Conservation (phyloP, 2,329 filamentous ascomycete species). For the Clarireedia paspali region DNA sequence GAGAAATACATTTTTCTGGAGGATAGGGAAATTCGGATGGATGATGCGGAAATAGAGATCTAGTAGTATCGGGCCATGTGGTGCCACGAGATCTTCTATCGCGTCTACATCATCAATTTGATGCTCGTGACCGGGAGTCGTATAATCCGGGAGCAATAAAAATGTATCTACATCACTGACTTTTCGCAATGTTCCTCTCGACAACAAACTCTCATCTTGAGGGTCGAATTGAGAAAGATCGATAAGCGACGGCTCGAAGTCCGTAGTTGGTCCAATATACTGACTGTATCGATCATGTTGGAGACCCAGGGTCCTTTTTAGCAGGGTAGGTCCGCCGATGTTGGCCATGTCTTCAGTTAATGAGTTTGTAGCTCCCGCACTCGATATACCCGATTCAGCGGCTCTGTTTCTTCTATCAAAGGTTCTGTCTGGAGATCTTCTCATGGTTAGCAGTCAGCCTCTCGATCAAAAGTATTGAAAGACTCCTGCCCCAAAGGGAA, state of each 20-base stretch:
- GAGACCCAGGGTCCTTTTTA: conserved; percentile 65
- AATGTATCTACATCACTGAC: conserved; percentile 75
- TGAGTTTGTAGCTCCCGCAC: conserved; percentile 53
- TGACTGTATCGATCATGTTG: conserved; percentile 74
- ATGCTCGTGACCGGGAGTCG: conserved; percentile 65
- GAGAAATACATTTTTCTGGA: conserved; percentile 73
- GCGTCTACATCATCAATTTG: conserved; percentile 59
- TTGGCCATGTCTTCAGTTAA: conserved; percentile 65
- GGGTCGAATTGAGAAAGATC: conserved; percentile 74
- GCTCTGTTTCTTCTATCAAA: conserved; percentile 46
- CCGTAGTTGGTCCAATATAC: conserved; percentile 76
- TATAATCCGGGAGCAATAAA: conserved; percentile 67
- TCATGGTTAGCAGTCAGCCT: conserved; percentile 15
- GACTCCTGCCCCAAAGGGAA: neutral
- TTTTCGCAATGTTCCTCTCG: conserved; percentile 61
- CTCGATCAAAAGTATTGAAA: neutral
- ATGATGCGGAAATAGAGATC: conserved; percentile 76
- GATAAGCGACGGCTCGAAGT: conserved; percentile 77
- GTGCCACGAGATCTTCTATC: conserved; percentile 68
- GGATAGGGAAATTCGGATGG: conserved; percentile 74
- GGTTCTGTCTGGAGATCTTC: conserved; percentile 50
- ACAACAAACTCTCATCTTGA: conserved; percentile 70
- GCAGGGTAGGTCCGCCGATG: conserved; percentile 56
- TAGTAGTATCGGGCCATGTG: conserved; percentile 69
- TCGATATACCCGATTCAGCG: conserved; percentile 51